Base-by-base conservation (phyloP, 331 rosid species). In the Prunus yedoensis region DNA sequence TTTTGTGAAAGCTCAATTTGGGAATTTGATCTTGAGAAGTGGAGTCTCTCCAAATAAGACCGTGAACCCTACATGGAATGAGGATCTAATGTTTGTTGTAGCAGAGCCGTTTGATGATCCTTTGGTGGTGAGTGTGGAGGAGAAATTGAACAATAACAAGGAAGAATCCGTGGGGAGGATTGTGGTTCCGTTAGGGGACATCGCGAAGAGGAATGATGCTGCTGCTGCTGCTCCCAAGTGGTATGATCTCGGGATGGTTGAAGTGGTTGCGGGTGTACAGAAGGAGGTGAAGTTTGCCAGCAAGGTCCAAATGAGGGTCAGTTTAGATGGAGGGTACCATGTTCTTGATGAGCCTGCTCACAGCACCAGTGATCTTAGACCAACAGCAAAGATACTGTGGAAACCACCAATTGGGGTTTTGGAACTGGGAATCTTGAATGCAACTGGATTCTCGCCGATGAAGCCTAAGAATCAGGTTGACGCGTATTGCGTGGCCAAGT, bases 311-410 rank as follows among this genome's bases (percentile, higher is more conserved):
- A 70, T 78, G 74, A 72, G 85, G 53, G 56, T 83, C 41, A 83
- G 78, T 58, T 80, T 86, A 60, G 89, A 86, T 68, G 89, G 89
- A 16, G 89, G 87, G 14, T 86, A 86, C 71, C 87, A 86, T 75
- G 87, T 86, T 68, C 80, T 80, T 58, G 89, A 86, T 78, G 89
- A 86, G 64, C 80, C 83, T 16, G 83, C 82, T 50, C 81, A 75
- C n/a, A 74, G 78, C 15, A 78, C 74, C 5, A 86, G 89, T 47
- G 87, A 86, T 80, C 83, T 86, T n/a, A 78, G 80, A 38, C 85
- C 85, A 4, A 54, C 89, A 13, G 56, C 79, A 1, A 78, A 68
- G 78, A 11, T 28, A 15, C 27, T 85, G 53, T 58, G 76, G 74
- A 76, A n/a, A 62, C 79, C 82, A 6, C 72, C 77, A 1, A 80